Evolutionary conservation across 2,329 filamentous ascomycete species (phyloP).

Genomic region (Graphiopsis chlorocephala): DNA sequence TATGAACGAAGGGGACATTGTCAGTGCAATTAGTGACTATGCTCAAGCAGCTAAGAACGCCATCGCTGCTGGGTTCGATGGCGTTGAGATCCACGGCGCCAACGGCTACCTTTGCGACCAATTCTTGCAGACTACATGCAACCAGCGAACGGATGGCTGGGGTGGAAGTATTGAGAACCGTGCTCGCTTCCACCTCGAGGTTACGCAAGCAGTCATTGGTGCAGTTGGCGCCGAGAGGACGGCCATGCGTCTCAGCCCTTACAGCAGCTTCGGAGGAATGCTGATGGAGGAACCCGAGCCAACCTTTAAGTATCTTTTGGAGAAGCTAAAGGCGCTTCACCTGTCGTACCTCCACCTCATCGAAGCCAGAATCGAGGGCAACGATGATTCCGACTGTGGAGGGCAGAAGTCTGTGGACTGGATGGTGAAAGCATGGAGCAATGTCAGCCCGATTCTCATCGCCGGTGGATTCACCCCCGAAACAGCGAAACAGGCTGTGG

Average conservation of each 20-base stretch:
- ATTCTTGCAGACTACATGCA: slow-evolving; percentile 51
- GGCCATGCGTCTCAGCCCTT: slow-evolving; percentile 61
- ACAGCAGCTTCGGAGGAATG: slow-evolving; percentile 60
- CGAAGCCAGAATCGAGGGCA: slow-evolving; percentile 52
- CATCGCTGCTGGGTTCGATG: slow-evolving; percentile 55
- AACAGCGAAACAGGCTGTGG: slow-evolving; percentile 35
- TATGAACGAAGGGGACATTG: slow-evolving; percentile 48
- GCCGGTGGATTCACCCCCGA: slow-evolving; percentile 44
- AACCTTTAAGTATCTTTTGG: slow-evolving; percentile 58
- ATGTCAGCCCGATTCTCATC: slow-evolving; percentile 48
- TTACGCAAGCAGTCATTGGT: slow-evolving; percentile 47
- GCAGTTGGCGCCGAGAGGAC: slow-evolving; percentile 43
- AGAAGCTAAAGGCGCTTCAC: slow-evolving; percentile 47
- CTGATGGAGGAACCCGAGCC: slow-evolving; percentile 58
- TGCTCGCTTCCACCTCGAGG: slow-evolving; percentile 56
- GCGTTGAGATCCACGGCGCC: slow-evolving; percentile 50
- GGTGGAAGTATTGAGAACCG: slow-evolving; percentile 52
- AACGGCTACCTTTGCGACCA: slow-evolving; percentile 55
- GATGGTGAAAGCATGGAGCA: slow-evolving; percentile 46
- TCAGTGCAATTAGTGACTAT: slow-evolving; percentile 41
- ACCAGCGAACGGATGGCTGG: slow-evolving; percentile 50
- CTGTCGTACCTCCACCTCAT: slow-evolving; percentile 60
- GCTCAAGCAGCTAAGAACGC: slow-evolving; percentile 50
- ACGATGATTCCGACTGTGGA: slow-evolving; percentile 38
- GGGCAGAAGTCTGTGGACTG: slow-evolving; percentile 40